phyloP scores from a whole-genome alignment of 192 early-diverging fungal genomes.

The Borealophlyctis nickersoniae region DNA sequence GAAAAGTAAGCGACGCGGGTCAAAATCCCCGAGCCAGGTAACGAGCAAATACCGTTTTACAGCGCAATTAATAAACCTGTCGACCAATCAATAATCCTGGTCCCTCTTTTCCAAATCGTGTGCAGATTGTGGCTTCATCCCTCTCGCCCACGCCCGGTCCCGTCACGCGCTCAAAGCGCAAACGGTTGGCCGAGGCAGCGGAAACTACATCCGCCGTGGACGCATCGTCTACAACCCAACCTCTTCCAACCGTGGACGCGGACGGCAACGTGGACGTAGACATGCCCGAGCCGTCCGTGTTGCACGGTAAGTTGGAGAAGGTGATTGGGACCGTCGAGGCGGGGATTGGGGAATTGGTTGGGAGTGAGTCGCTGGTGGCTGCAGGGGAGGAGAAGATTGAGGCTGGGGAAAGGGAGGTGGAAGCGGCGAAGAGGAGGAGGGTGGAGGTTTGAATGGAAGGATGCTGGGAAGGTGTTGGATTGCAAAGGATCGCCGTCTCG shows the following conservation, averaged over 20 bases:
- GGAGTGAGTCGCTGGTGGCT: conserved; percentile 24
- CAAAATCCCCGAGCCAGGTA: too few species aligned
- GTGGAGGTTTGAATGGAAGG: conserved; percentile 11
- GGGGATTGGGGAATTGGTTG: conserved; percentile 24
- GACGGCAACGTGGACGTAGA: background rate
- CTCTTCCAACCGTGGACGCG: background rate
- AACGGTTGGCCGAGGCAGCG: conserved; percentile 17
- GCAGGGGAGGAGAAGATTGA: conserved; percentile 15
- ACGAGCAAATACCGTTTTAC: too few species aligned
- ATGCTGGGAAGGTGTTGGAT: too few species aligned
- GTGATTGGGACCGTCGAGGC: conserved; percentile 23
- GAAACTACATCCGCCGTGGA: conserved; percentile 6
- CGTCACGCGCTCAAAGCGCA: conserved; percentile 27
- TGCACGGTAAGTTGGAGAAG: conserved; percentile 25
- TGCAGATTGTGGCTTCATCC: background rate
- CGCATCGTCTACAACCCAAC: background rate
- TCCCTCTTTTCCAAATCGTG: background rate
- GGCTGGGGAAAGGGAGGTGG: conserved; percentile 12
- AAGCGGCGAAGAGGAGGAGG: conserved; percentile 18
- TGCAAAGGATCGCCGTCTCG: too few species aligned
- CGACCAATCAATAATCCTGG: background rate
- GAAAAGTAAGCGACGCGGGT: too few species aligned
- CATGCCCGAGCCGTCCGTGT: conserved; percentile 5
- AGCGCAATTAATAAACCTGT: too few species aligned
- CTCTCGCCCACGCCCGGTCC: conserved; percentile 4